Base-by-base conservation (phyloP, 371 early-diverging fungal genomes). In the Cokeromyces recurvatus region DNA sequence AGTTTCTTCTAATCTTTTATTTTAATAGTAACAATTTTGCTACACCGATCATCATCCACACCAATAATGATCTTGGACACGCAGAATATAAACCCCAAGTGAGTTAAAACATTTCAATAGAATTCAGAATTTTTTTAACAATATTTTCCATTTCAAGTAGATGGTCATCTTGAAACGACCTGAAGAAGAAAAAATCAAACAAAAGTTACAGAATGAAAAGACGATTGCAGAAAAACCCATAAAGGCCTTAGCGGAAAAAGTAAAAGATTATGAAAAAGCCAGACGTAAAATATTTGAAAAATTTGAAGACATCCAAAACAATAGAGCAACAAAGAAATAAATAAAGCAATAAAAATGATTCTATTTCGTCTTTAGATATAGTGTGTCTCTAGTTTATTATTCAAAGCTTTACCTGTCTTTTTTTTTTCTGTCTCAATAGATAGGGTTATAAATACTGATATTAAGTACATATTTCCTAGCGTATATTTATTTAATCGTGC, bases 81-180 rank as follows among this genome's bases (percentile, higher is more conserved):
- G 44, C 57, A n/a, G 54, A 59, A 23, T 66, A 66, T 35, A 59
- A 56, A 37, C 67, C 67, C 39, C 51, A 56, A 51, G 67, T 66
- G 50, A 17, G 4, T 4, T n/a, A 34, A 15, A 21, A 2, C 3
- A 23, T 17, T 11, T 20, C 3, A 5, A 16, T 20, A 32, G 22
- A n/a, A 27, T 3, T 8, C 5, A 36, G 2, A 34, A 15, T 17
- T 16, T 43, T 34, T 27, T 36, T 6, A 27, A n/a, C n/a, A n/a
- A n/a, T n/a, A n/a, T n/a, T n/a, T n/a, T n/a, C n/a, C n/a, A n/a
- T n/a, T n/a, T n/a, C n/a, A n/a, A n/a, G n/a, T 48, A 63, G 49
- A 16, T 63, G 5, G 63, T 53, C 22, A 53, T 59, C 5, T 40
- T 63, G 19, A 62, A 57, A 25, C 31, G 57, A 31, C 52, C 57